These are phyloP conservation scores for Penicillium bialowiezense DNA, from an alignment of 495 filamentous ascomycete genomes.

Conservation along the genomic window DNA sequence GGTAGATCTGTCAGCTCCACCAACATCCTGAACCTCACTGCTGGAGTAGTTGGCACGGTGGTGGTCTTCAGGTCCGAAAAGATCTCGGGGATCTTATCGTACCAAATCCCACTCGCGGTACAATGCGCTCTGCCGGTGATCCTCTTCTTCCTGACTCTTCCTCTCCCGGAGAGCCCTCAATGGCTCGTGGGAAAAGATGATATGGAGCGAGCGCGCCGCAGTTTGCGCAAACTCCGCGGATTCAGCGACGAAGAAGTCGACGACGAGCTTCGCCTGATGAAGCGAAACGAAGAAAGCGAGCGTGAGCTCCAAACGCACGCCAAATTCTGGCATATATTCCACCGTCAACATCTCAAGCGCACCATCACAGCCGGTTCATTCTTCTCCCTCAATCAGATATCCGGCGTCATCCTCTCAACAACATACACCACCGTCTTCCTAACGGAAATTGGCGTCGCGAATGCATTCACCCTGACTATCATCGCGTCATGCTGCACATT, in stretches of 20 bases:
- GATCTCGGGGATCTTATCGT: constrained; percentile 21
- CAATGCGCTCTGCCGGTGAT: constrained; percentile 32
- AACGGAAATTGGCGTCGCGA: constrained; percentile 25
- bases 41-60: constrained; percentile 33
- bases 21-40: constrained; percentile 35
- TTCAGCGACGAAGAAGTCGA: constrained; percentile 30
- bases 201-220: constrained; percentile 26
- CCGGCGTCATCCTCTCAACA: constrained; percentile 38
- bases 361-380: constrained; percentile 37
- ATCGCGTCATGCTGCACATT: constrained; percentile 39
- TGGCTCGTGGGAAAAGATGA: constrained; percentile 60
- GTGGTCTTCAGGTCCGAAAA: constrained; percentile 32
- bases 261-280: constrained; percentile 31
- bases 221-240: constrained; percentile 35
- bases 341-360: constrained; percentile 29
- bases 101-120: constrained; percentile 33
- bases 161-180: constrained; percentile 58
- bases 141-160: constrained; percentile 24
- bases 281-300: constrained; percentile 25
- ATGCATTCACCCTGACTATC: constrained; percentile 33
- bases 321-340: constrained; percentile 38
- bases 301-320: constrained; percentile 24
- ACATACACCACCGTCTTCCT: constrained; percentile 40
- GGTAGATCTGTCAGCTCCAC: constrained; percentile 34
- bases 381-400: constrained; percentile 39